Conservation (phyloP, 1,284 basidiomycete species). For the Cryptococcus maquisensis region DNA sequence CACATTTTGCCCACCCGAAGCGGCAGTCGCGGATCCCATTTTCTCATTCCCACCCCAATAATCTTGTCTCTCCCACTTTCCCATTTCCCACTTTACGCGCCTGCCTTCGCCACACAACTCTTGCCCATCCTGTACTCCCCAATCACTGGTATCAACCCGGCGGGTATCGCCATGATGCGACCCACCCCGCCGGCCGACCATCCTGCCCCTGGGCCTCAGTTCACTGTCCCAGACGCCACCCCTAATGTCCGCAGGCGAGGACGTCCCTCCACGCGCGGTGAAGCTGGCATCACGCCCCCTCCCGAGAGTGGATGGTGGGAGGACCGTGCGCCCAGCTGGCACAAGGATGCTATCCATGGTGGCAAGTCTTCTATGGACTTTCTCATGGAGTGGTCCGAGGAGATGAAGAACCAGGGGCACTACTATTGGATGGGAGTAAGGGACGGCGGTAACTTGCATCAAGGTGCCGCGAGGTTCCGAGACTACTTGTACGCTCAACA, state of each 20-base stretch:
- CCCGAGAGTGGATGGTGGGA: conserved; percentile 1
- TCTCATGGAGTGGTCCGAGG: conserved; percentile 2
- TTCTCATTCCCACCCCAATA: too few relatives aligned
- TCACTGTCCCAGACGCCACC: neutral
- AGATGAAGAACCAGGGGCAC: conserved; percentile 2
- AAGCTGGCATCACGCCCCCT: neutral
- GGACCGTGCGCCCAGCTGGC: conserved; percentile 2
- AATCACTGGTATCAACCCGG: neutral
- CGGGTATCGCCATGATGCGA: neutral
- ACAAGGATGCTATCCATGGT: conserved; percentile 1
- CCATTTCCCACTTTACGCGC: too few relatives aligned
- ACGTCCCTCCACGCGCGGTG: neutral
- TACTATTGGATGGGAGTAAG: conserved; percentile 4
- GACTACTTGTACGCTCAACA: conserved; percentile 2
- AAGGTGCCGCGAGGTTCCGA: neutral
- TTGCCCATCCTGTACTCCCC: too few relatives aligned
- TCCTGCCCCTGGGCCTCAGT: neutral
- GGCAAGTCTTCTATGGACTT: conserved; percentile 1
- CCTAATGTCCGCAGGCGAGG: neutral
- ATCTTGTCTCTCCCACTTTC: too few relatives aligned
- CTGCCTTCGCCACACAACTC: too few relatives aligned
- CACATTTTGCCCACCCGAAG: too few relatives aligned
- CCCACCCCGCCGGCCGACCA: neutral
- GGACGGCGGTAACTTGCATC: conserved; percentile 2
- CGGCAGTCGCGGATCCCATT: too few relatives aligned